Evolutionary conservation across 2,329 filamentous ascomycete species (phyloP).

Genomic region (Sclerotinia subarctica): DNA sequence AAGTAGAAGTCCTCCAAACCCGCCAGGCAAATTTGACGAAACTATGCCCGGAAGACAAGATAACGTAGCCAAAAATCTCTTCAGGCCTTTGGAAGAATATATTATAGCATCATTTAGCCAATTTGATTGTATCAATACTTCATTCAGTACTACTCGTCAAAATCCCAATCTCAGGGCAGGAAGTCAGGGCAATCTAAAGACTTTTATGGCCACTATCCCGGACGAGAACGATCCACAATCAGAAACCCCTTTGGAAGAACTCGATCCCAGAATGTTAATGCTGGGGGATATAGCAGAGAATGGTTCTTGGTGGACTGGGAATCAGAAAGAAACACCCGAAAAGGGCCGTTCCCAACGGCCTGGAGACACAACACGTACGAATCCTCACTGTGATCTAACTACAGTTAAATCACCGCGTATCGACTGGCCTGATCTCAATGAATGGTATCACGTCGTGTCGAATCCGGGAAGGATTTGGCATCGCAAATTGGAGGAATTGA

Average conservation of each 20-base stretch:
- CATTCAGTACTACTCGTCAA: constrained; percentile 60
- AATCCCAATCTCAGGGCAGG: constrained; percentile 33
- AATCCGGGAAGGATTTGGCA: constrained; percentile 68
- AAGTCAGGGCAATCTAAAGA: constrained; percentile 33
- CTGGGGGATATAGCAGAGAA: constrained; percentile 77
- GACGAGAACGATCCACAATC: constrained; percentile 37
- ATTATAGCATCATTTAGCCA: constrained; percentile 66
- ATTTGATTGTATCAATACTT: constrained; percentile 70
- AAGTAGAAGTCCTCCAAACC: constrained; percentile 14
- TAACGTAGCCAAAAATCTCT: constrained; percentile 54
- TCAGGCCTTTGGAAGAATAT: constrained; percentile 75
- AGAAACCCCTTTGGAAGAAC: constrained; percentile 48
- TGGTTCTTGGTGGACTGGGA: constrained; percentile 76
- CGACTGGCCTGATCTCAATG: constrained; percentile 67
- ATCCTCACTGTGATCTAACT: constrained; percentile 42
- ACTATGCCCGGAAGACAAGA: constrained; percentile 40
- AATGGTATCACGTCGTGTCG: constrained; percentile 72
- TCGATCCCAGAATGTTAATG: constrained; percentile 72
- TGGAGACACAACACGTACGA: constrained; percentile 27
- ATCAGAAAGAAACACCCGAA: constrained; percentile 42
- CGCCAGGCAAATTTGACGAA: constrained; percentile 14
- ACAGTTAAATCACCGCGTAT: constrained; percentile 64
- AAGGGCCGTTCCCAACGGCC: constrained; percentile 37
- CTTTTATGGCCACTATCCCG: constrained; percentile 28
- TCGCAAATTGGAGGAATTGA: constrained; percentile 54